A percentile compares a stretch with the other conserved stretches of the same genome.
Conservation (phyloP, 352 stramenopile species). For the Phytophthora syringae region DNA sequence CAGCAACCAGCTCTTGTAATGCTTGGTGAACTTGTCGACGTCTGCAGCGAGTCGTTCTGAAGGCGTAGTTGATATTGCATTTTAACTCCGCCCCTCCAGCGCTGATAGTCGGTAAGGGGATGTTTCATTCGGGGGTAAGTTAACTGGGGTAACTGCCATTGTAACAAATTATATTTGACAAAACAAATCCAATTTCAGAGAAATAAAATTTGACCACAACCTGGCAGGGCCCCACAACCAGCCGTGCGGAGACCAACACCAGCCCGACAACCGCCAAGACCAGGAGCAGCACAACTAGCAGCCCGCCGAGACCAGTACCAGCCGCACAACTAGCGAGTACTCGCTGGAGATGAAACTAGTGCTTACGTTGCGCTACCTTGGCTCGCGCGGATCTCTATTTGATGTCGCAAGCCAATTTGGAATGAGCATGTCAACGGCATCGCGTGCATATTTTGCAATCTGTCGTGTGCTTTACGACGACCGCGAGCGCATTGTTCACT, state of each 20-base stretch:
- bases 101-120: neutral
- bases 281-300: too few relatives aligned
- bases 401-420: neutral
- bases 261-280: too few relatives aligned
- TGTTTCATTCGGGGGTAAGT: too few relatives aligned
- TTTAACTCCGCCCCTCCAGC: neutral
- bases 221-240: too few relatives aligned
- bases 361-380: neutral
- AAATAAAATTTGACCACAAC: too few relatives aligned
- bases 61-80: neutral
- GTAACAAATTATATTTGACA: too few relatives aligned
- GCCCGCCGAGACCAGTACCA: too few relatives aligned
- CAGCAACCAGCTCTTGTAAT: neutral
- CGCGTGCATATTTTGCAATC: neutral
- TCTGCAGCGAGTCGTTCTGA: neutral
- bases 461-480: slow-evolving; percentile 2
- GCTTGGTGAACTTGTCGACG: neutral
- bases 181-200: too few relatives aligned
- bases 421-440: neutral
- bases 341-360: slow-evolving; percentile 1
- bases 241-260: too few relatives aligned
- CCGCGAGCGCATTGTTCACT: neutral
- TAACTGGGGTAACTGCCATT: too few relatives aligned
- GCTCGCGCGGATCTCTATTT: neutral
- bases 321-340: too few relatives aligned